Percentiles rank a stretch among this genome's conserved stretches.
Evolutionary conservation across 2,329 filamentous ascomycete genomes (phyloP).

Genomic region (Cryphonectria japonica): DNA sequence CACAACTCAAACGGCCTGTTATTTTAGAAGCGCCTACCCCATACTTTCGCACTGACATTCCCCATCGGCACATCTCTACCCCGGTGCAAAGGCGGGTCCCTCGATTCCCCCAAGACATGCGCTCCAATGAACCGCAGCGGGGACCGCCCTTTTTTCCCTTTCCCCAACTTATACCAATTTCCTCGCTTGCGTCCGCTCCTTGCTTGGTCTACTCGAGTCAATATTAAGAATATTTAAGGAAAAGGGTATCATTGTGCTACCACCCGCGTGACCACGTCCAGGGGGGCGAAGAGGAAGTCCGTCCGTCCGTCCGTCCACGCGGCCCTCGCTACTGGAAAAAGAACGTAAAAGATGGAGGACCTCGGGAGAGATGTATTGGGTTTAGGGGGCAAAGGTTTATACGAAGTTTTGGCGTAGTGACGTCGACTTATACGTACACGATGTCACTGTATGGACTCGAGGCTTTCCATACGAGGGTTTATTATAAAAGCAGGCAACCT

Average conservation of each 20-base stretch:
- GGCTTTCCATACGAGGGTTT: background rate
- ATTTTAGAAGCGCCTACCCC: background rate
- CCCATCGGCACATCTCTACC: background rate
- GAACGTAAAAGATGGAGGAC: background rate
- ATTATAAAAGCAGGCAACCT: too few relatives aligned
- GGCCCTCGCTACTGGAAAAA: background rate
- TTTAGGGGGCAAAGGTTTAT: too few relatives aligned
- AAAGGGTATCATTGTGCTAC: background rate
- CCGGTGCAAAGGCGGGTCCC: slow-evolving; percentile 1
- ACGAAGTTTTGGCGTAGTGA: background rate
- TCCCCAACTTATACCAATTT: background rate
- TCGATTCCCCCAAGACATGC: background rate
- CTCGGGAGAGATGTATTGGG: background rate
- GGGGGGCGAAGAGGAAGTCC: background rate
- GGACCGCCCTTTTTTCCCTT: background rate
- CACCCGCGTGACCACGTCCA: background rate
- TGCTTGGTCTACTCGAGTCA: background rate
- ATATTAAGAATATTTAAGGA: background rate
- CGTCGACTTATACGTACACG: background rate
- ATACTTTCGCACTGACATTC: background rate
- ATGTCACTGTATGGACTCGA: background rate
- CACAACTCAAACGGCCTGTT: too few relatives aligned
- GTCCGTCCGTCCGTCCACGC: background rate
- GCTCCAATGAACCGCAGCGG: slow-evolving; percentile 4
- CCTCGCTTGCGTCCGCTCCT: background rate